Evolutionary conservation across 371 early-diverging fungal genomes (phyloP), one percentile per base, ranked within the genome.

Genomic region (Lichtheimia ornata): DNA sequence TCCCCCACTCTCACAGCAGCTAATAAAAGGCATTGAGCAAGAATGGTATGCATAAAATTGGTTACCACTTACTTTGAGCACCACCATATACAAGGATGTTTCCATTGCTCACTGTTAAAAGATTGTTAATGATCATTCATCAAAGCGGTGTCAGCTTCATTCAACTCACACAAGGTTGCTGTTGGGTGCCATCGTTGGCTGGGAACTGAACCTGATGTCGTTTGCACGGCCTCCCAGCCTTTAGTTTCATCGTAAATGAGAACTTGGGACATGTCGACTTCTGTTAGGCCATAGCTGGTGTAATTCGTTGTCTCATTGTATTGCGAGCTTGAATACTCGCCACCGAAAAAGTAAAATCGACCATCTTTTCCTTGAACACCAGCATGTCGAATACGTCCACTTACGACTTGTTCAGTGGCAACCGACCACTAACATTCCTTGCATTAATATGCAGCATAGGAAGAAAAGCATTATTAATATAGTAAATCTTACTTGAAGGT

Each of bases 341-440:
- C 47, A 47, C 47, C 47, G 2, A 47, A 18, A 22, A 47, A 7
- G 11, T 47, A 47, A 22, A 17, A 47, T 47, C 22, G n/a, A 11
- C 47, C 47, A 22, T 47, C 47, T 17, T n/a, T 22, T 47, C 47
- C 47, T 47, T 47, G 47, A 11, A 47, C 47, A 47, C 18, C 47
- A 18, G 47, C 5, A 22, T 47, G 47, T n/a, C 47, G 47, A 7
- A 47, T 47, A 7, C 47, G 47, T 18, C 47, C 47, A 47, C 18
- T 18, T 6, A 9, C 17, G 7, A 11, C 2, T 22, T 13, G 47
- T 2, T 47, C 15, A 11, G 47, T 47, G 5, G 18, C 47, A 47
- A 17, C 17, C 1, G 22, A 18, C 47, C 47, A 47, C 47, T 47
- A 22, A 17, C n/a, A n/a, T n/a, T 5, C 12, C 3, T 45, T 18